These are phyloP conservation scores for Mycosphaerella sp. DNA, from an alignment of 2,329 filamentous ascomycete species.

Conservation along the genomic window DNA sequence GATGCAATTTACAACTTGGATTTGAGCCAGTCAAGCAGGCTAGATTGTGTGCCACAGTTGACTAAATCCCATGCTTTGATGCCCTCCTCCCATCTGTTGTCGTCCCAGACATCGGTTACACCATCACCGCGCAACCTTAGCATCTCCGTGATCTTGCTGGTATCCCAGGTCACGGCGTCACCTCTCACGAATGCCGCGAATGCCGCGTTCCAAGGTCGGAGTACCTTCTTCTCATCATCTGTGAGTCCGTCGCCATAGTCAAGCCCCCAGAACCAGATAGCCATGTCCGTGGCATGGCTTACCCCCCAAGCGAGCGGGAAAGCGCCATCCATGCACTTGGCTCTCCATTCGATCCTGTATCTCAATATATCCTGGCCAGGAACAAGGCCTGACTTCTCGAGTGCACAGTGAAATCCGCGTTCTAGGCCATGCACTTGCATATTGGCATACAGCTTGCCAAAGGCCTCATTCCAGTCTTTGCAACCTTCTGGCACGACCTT, in stretches of 20 bases:
- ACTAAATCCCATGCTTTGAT: slow-evolving; percentile 44
- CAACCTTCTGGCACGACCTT: slow-evolving; percentile 35
- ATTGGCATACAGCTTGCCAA: slow-evolving; percentile 51
- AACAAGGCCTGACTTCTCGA: slow-evolving; percentile 37
- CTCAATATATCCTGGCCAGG: slow-evolving; percentile 44
- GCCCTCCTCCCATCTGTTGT: slow-evolving; percentile 43
- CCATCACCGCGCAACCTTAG: slow-evolving; percentile 44
- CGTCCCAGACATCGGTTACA: slow-evolving; percentile 41
- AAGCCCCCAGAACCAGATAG: slow-evolving; percentile 53
- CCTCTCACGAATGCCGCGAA: slow-evolving; percentile 39
- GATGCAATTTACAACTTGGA: slow-evolving; percentile 22
- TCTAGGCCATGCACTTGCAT: slow-evolving; percentile 51
- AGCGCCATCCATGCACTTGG: slow-evolving; percentile 40
- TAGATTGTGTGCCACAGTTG: slow-evolving; percentile 20
- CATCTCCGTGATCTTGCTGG: slow-evolving; percentile 34
- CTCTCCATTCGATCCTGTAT: slow-evolving; percentile 51
- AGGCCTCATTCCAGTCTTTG: slow-evolving; percentile 46
- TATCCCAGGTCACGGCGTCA: slow-evolving; percentile 38
- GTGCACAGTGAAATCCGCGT: slow-evolving; percentile 45
- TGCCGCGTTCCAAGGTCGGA: slow-evolving; percentile 36
- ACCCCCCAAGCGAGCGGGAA: slow-evolving; percentile 47
- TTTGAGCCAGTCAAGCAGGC: slow-evolving; percentile 22
- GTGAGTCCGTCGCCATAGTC: slow-evolving; percentile 36
- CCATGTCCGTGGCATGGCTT: slow-evolving; percentile 49
- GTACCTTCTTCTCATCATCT: slow-evolving; percentile 40